These are phyloP conservation scores for Vanilla planifolia DNA, from an alignment of 106 monocot genomes.

Conservation along the genomic window DNA sequence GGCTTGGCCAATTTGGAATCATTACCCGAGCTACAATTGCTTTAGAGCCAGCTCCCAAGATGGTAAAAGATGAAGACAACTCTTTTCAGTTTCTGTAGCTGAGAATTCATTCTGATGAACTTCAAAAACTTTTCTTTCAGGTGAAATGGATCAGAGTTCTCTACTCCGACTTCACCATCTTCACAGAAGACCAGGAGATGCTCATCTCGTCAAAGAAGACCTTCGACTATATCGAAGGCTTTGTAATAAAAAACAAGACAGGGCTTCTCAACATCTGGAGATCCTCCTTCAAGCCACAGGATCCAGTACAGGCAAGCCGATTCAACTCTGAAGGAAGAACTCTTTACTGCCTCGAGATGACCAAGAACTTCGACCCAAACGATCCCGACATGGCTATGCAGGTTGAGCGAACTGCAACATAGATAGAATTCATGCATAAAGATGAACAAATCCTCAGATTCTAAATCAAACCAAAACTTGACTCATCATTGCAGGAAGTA, in stretches of 20 bases:
- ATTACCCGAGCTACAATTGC: slow-evolving; percentile 23
- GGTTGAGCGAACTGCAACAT: slow-evolving; percentile 15
- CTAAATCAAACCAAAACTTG: neutral
- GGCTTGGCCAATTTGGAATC: slow-evolving; percentile 29
- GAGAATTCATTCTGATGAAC: no score
- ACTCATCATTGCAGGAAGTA: slow-evolving; percentile 39
- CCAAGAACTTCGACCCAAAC: slow-evolving; percentile 63
- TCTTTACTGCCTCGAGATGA: slow-evolving; percentile 87
- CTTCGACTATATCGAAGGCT: slow-evolving; percentile 93
- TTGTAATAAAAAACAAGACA: slow-evolving; percentile 76
- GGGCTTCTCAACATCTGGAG: slow-evolving; percentile 91
- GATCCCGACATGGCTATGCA: slow-evolving; percentile 31
- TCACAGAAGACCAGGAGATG: slow-evolving; percentile 82
- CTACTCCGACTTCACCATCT: slow-evolving; percentile 64
- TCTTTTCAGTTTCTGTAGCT: no score
- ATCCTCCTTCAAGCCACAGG: slow-evolving; percentile 72
- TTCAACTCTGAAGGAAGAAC: slow-evolving; percentile 58
- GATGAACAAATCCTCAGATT: no score
- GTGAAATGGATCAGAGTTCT: slow-evolving; percentile 94
- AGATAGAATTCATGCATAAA: neutral
- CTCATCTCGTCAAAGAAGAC: slow-evolving; percentile 46
- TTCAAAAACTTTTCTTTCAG: no score
- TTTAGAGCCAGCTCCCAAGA: slow-evolving; percentile 10
- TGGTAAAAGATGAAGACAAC: no score
- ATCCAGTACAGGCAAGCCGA: slow-evolving; percentile 54